These are phyloP conservation scores for Chaetothyriales sp. DNA, from an alignment of 2,329 filamentous ascomycete species.

Conservation along the genomic window DNA sequence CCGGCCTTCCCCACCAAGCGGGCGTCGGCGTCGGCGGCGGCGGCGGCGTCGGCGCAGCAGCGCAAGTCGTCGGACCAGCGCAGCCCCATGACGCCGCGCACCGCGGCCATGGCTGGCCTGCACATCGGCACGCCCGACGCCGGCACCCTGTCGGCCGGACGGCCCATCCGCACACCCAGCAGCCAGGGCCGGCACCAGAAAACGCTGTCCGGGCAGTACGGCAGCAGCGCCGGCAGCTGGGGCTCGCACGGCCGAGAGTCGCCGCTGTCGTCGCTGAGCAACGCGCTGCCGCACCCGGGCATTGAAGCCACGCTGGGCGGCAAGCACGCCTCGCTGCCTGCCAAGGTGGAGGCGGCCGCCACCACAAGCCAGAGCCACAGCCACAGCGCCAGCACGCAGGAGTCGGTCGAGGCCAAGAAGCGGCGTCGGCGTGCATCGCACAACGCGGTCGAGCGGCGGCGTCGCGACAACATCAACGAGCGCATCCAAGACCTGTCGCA, in stretches of 20 bases:
- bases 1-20: conserved; percentile 45
- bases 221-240: conserved; percentile 69
- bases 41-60: too few relatives aligned
- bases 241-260: conserved; percentile 72
- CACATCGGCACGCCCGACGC: conserved; percentile 60
- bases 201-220: conserved; percentile 77
- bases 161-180: conserved; percentile 58
- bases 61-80: conserved; percentile 62
- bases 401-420: conserved; percentile 86
- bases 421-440: conserved; percentile 85
- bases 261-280: conserved; percentile 65
- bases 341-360: conserved; percentile 51
- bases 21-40: conserved; percentile 52
- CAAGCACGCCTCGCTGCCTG: conserved; percentile 75
- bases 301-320: conserved; percentile 84
- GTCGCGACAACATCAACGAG: conserved; percentile 97
- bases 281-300: conserved; percentile 47
- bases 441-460: conserved; percentile 86
- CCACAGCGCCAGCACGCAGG: conserved; percentile 39
- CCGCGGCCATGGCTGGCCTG: conserved; percentile 59
- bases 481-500: conserved; percentile 92
- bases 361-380: conserved; percentile 11
- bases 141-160: conserved; percentile 52
- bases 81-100: conserved; percentile 76
- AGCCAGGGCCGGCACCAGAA: conserved; percentile 58